Percentiles rank a stretch among this genome's conserved stretches.
Evolutionary conservation across 2,329 filamentous ascomycete species (phyloP).

Genomic region (Aspergillus costaricaensis): DNA sequence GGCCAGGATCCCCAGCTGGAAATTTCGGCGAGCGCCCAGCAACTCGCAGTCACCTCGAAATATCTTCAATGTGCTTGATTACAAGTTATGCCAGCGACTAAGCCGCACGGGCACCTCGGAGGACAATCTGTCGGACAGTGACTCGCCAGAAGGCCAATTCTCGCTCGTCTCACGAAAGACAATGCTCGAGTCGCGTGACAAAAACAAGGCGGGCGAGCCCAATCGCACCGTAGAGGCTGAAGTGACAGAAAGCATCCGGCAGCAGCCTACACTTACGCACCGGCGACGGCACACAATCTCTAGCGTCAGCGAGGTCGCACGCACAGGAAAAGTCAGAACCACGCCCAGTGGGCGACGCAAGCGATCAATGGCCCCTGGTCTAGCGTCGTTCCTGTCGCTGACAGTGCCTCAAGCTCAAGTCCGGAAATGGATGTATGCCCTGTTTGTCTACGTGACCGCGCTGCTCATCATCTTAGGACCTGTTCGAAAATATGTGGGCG

Average conservation of each 20-base stretch:
- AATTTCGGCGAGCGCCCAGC: slow-evolving; percentile 65
- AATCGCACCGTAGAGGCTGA: slow-evolving; percentile 27
- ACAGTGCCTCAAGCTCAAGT: slow-evolving; percentile 74
- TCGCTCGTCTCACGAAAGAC: slow-evolving; percentile 40
- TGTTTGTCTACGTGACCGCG: slow-evolving; percentile 72
- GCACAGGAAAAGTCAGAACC: slow-evolving; percentile 35
- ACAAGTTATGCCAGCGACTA: slow-evolving; percentile 53
- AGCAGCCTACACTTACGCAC: slow-evolving; percentile 16
- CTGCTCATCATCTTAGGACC: slow-evolving; percentile 67
- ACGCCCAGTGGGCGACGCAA: slow-evolving; percentile 68
- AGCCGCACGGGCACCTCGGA: slow-evolving; percentile 43
- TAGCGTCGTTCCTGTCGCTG: slow-evolving; percentile 75
- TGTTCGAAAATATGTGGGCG: slow-evolving; percentile 69
- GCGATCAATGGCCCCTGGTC: slow-evolving; percentile 62
- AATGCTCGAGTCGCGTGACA: slow-evolving; percentile 22
- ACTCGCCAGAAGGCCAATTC: slow-evolving; percentile 30
- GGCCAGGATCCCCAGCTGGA: slow-evolving; percentile 87
- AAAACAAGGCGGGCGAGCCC: slow-evolving; percentile 18
- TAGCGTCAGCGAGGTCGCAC: slow-evolving; percentile 37
- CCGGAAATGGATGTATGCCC: slow-evolving; percentile 82
- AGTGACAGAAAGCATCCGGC: slow-evolving; percentile 23
- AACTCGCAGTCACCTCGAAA: slow-evolving; percentile 38
- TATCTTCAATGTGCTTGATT: slow-evolving; percentile 45
- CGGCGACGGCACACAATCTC: slow-evolving; percentile 57
- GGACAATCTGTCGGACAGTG: slow-evolving; percentile 42